Evolutionary conservation across 2,329 filamentous ascomycete genomes (phyloP), one percentile per base, ranked within the genome.

Genomic region (Aspergillus sp.): DNA sequence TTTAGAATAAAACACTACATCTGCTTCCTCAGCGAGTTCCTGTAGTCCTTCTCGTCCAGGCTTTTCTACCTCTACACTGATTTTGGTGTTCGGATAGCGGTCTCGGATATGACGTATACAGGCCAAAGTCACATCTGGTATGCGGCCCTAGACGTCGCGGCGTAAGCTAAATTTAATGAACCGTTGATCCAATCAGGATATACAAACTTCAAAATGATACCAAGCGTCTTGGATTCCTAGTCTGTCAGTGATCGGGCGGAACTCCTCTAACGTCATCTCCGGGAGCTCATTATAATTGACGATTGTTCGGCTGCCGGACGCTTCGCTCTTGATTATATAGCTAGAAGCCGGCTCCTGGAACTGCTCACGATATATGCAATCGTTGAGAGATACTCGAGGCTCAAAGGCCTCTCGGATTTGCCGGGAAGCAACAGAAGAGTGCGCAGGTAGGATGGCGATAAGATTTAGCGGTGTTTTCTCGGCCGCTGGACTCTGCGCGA

Each of bases 41-140:
- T 78, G 74, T 55, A 91, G 77, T 2, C 86, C 86, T 27, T 74
- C 70, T 11, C 89, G 81, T 12, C 79, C 80, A 2, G 88, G 88
- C 69, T 90, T 91, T 75, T 91, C 89, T 43, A 89, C 76, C 72
- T 91, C 89, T 54, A 91, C 84, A 70, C 88, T 91, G 68, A 91
- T 76, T 47, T 66, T 79, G 47, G 79, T 75, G 4, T 64, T 68
- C 24, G 79, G 80, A 54, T 78, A 75, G 27, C 66, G 66, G 44
- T 67, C 66, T 50, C 84, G 82, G 62, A 90, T 69, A 65, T 84
- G 74, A 43, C 69, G 77, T 55, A 90, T 84, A 71, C 86, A 90
- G 43, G 78, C 68, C 21, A 85, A 73, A 24, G 82, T 85, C 48
- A 85, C 84, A 45, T 84, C 80, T 40, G 86, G 86, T 55, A 85